Base-by-base conservation (phyloP, 352 stramenopile species). In the Phytophthora kernoviae region DNA sequence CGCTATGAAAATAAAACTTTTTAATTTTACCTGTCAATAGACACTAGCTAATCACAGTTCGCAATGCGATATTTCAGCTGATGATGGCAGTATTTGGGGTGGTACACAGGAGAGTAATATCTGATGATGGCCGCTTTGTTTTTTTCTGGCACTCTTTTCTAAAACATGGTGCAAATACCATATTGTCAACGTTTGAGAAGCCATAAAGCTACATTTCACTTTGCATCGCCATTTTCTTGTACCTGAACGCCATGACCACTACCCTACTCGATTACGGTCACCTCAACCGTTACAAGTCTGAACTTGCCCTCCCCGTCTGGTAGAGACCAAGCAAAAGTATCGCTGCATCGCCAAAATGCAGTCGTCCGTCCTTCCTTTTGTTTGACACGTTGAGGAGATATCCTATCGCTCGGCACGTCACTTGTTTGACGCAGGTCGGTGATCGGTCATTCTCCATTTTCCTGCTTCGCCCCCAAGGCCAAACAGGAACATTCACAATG, bases 391-490 rank as follows among this genome's bases (percentile, higher is more conserved):
- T 39, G 33, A 15, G 9, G 33, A n/a, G 10, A 14, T 30, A 14
- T 8, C 3, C 33, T 4, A 39, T 39, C 10, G 4, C 2, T 39
- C 33, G 33, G 11, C 11, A 34, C 30, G 30, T 66, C 59, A 55
- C 4, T 50, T 24, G 51, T 67, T 67, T 67, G 58, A 67, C 58
- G 53, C 27, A n/a, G 39, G 10, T 26, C 37, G 7, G 10, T 21
- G 15, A 15, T 42, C 27, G 40, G 14, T 68, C 59, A 68, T 56
- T 68, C 52, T 41, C 53, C 59, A 62, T 68, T 68, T 58, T 49
- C 18, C 59, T 62, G 52, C 53, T 30, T 41, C 42, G 45, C 44
- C 3, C 44, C 2, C 37, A 68, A 52, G 30, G 42, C 43, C 30
- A 47, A 4, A 26, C 61, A 57, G 30, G 42, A 47, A 32, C 39